Evolutionary conservation across 2,329 filamentous ascomycete species (phyloP).

Genomic region (Penicillium polonicum): DNA sequence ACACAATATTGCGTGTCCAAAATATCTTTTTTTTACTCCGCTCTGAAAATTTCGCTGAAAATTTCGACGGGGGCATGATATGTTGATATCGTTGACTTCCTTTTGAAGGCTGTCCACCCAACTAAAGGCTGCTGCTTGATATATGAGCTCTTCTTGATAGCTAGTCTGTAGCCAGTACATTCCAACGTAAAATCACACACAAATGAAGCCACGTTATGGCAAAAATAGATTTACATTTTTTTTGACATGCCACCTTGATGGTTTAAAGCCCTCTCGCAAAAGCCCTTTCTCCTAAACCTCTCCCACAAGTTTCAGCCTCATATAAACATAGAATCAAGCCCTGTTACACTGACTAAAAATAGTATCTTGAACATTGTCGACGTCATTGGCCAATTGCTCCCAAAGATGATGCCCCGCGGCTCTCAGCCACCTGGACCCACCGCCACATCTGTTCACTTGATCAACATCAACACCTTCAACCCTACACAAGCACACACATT

Average conservation of each 20-base stretch:
- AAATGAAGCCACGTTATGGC: background rate
- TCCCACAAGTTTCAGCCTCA: background rate
- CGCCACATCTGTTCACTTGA: conserved; percentile 1
- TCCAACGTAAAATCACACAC: background rate
- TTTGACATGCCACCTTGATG: background rate
- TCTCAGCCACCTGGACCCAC: conserved; percentile 5
- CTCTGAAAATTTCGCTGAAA: background rate
- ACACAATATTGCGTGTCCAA: background rate
- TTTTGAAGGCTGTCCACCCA: background rate
- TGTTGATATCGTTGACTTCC: background rate
- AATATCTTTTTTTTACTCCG: background rate
- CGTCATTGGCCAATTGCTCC: conserved; percentile 5
- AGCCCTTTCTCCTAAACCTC: background rate
- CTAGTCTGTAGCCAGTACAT: no score
- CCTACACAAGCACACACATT: background rate
- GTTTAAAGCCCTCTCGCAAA: background rate
- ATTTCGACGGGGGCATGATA: background rate
- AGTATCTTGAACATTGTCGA: background rate
- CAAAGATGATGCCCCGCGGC: conserved; percentile 6
- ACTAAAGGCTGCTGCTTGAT: no score
- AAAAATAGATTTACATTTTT: no score
- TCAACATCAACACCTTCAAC: background rate
- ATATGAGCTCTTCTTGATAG: background rate
- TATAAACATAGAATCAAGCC: background rate
- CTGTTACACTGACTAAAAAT: conserved; percentile 4